These are phyloP conservation scores for Camelina hispida DNA, from an alignment of 345 rosid species.

Conservation along the genomic window DNA sequence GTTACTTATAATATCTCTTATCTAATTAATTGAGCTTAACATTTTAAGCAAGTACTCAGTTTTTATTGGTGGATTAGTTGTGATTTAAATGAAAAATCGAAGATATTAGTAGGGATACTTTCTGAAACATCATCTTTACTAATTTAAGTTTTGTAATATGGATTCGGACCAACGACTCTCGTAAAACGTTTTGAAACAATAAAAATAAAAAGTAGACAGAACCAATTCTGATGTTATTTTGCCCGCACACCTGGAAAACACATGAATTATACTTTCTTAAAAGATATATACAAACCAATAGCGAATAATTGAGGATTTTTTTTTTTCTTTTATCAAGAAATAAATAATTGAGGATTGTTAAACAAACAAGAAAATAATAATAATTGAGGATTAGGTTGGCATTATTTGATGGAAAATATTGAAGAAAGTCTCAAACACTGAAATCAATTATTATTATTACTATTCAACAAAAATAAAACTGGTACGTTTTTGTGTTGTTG, in stretches of 20 bases:
- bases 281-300: constrained; percentile 1
- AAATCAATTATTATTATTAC: too few species aligned
- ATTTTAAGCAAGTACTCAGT: neutral
- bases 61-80: constrained; percentile 34
- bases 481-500: neutral
- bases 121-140: neutral
- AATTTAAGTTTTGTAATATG: neutral
- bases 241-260: constrained; percentile 43
- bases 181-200: neutral
- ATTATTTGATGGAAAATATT: constrained; percentile 26
- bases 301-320: constrained; percentile 29
- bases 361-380: neutral
- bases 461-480: too few species aligned
- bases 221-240: constrained; percentile 14
- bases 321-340: neutral
- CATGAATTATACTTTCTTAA: constrained; percentile 16
- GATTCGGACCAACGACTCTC: constrained; percentile 23
- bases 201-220: neutral
- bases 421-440: neutral
- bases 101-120: too few species aligned
- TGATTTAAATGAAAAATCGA: constrained; percentile 26
- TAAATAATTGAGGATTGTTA: constrained; percentile 35
- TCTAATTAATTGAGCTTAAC: neutral
- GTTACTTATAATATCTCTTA: neutral
- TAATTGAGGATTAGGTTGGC: constrained; percentile 41